These are phyloP conservation scores for Dichomitus squalens DNA, from an alignment of 1,284 basidiomycete species.

Conservation along the genomic window DNA sequence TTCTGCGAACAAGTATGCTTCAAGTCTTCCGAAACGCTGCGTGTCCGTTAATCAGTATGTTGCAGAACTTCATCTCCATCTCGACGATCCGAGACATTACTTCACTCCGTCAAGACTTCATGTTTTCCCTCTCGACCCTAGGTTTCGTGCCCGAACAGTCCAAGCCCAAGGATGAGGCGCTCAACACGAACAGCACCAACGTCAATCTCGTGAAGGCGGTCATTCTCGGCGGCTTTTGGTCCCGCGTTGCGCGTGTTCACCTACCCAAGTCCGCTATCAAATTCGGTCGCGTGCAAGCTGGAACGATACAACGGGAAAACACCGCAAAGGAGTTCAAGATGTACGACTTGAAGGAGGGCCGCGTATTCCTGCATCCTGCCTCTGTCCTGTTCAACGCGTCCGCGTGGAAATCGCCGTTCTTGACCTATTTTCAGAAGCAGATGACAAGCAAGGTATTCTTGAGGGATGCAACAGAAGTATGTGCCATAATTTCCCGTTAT, in stretches of 20 bases:
- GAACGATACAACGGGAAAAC: conserved; percentile 81
- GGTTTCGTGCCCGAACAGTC: conserved; percentile 65
- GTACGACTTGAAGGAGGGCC: conserved; percentile 59
- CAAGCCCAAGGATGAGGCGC: conserved; percentile 45
- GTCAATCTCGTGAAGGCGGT: conserved; percentile 81
- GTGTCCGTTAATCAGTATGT: neutral
- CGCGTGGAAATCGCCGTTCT: conserved; percentile 77
- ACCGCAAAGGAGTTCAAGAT: conserved; percentile 82
- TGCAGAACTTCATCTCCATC: conserved; percentile 81
- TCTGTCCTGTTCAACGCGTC: conserved; percentile 79
- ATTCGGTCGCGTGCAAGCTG: conserved; percentile 82
- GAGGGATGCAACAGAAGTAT: conserved; percentile 86
- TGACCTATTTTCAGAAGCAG: conserved; percentile 84
- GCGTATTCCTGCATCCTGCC: conserved; percentile 86
- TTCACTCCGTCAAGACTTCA: conserved; percentile 78
- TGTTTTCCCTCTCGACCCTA: conserved; percentile 71
- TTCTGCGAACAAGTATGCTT: conserved; percentile 79
- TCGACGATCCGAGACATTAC: conserved; percentile 82
- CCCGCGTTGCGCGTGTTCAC: conserved; percentile 73
- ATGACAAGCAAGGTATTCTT: conserved; percentile 87
- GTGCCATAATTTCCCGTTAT: conserved; percentile 18
- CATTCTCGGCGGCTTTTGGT: conserved; percentile 84
- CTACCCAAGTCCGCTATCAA: conserved; percentile 77
- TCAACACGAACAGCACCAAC: conserved; percentile 65
- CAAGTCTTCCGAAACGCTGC: neutral